Evolutionary conservation across 2,329 filamentous ascomycete species (phyloP), one percentile per base, ranked within the genome.

Genomic region (Geosmithia morbida): DNA sequence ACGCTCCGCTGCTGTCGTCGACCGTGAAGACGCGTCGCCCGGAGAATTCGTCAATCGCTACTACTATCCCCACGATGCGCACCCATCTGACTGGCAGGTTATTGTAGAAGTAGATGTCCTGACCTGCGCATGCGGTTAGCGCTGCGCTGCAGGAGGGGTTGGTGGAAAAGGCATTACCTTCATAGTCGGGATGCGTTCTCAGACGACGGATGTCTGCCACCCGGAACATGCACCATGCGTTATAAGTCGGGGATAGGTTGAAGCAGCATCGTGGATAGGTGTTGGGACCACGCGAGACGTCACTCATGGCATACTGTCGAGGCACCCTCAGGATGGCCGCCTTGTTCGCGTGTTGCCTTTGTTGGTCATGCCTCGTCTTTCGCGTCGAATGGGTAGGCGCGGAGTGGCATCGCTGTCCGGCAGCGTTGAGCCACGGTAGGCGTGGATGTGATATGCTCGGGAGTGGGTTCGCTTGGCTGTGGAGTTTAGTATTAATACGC

Each of bases 41-140:
- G 37, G 56, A 51, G 48, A 67, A 73, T 19, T 78, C 69, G 52
- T 78, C 72, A 37, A 79, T 63, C 13, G 74, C 76, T 48, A 88
- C 79, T 19, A 90, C 72, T 8, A 87, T 62, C 29, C 86, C 86
- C 7, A 79, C 73, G 30, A 89, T 62, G 51, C 81, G 79, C 47
- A 85, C 75, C 76, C 81, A 89, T 71, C 79, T 78, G 54, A 90
- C 78, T 0, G 85, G 85, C 53, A 89, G 79, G 60, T 88, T 89
- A 60, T 71, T 63, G 64, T 80, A 72, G 61, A 88, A 87, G 58
- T 71, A 81, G 33, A 81, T 67, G 52, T 72, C 66, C 22, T 55
- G 52, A 7, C 52, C 73, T 68, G 47, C 1, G 40, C 29, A 20
- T 41, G 14, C 8, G n/a, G 22, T 46, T 13, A 6, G 16, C 37